These are phyloP conservation scores for Sabuloglossum arenarium DNA, from an alignment of 495 filamentous ascomycete species.

Conservation along the genomic window DNA sequence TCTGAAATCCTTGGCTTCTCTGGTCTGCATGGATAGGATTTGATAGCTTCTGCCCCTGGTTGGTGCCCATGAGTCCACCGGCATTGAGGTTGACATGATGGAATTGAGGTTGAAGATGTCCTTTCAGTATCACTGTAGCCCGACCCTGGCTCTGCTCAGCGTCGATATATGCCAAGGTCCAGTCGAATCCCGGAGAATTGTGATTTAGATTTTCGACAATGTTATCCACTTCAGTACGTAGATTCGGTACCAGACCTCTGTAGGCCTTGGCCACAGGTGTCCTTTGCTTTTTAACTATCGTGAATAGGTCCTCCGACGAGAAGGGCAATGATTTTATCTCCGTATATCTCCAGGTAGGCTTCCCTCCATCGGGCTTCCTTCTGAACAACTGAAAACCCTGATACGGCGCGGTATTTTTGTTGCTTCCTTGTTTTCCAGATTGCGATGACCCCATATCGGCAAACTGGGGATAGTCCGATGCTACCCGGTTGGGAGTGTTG, in stretches of 20 bases:
- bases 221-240: background rate
- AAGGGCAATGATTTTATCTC: background rate
- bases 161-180: background rate
- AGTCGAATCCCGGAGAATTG: background rate
- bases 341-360: background rate
- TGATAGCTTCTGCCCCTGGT: background rate
- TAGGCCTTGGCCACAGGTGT: background rate
- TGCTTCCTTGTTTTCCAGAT: background rate
- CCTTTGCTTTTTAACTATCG: slow-evolving; percentile 1
- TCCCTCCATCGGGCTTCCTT: background rate
- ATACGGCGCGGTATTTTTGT: background rate
- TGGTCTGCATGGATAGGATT: background rate
- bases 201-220: background rate
- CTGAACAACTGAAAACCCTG: background rate
- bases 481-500: background rate
- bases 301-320: background rate
- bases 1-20: background rate
- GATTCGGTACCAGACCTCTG: background rate
- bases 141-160: background rate
- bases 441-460: background rate
- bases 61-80: background rate
- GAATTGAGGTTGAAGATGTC: background rate
- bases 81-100: background rate
- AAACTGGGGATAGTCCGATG: background rate
- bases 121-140: background rate